phyloP scores from a whole-genome alignment of 2,329 filamentous ascomycete genomes.

The Diaporthe citrichinensis region DNA sequence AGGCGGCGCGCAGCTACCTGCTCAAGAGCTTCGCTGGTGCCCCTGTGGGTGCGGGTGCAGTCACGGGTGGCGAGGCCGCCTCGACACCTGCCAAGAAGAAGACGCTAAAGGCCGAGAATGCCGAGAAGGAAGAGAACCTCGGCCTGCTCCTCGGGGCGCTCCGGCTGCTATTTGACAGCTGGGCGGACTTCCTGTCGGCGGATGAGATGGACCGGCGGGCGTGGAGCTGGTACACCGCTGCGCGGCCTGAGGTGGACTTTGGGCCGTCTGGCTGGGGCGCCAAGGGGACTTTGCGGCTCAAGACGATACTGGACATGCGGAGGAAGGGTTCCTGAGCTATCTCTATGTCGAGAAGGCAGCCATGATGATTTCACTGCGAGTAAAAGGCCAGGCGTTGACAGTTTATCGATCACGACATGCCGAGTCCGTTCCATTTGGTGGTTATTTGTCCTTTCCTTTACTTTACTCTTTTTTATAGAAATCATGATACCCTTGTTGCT shows the following conservation, averaged over 20 bases:
- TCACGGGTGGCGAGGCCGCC: conserved; percentile 42
- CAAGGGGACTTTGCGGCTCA: conserved; percentile 78
- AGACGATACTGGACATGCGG: conserved; percentile 74
- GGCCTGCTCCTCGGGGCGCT: conserved; percentile 79
- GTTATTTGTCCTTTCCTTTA: not conserved
- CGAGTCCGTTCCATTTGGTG: too few species aligned
- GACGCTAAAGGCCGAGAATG: conserved; percentile 64
- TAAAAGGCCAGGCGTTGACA: not conserved
- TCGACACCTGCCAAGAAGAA: conserved; percentile 62
- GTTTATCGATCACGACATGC: not conserved
- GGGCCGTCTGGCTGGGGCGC: conserved; percentile 87
- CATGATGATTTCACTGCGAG: too few species aligned
- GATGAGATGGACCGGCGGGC: conserved; percentile 81
- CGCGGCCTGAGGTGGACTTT: conserved; percentile 81
- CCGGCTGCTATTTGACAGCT: conserved; percentile 80
- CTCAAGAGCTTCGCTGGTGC: conserved; percentile 71
- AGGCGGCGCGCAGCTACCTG: conserved; percentile 74
- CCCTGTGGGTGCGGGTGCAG: conserved; percentile 45
- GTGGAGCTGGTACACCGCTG: conserved; percentile 85
- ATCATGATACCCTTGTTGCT: conserved; percentile 6
- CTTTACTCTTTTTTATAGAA: not conserved
- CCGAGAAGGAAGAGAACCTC: conserved; percentile 78
- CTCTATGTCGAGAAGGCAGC: not conserved
- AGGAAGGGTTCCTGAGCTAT: conserved; percentile 49
- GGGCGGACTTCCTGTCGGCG: conserved; percentile 73